Conservation (phyloP, 2,329 filamentous ascomycete genomes). For the Chaetomiaceae sp. region DNA sequence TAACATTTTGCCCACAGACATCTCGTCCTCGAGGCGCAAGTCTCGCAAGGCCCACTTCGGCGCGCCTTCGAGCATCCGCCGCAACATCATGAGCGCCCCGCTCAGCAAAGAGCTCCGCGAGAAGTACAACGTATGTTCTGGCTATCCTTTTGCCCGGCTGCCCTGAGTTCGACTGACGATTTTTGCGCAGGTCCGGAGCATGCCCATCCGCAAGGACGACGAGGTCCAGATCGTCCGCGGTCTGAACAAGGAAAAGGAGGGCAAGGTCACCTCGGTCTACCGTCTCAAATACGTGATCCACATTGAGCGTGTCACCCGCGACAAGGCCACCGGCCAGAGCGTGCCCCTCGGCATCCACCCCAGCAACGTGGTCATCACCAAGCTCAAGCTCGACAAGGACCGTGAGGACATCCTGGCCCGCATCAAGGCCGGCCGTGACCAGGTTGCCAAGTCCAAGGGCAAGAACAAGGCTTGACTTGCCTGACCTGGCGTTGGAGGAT, state of each 20-base stretch:
- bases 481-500: conserved; percentile 10
- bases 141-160: conserved; percentile 6
- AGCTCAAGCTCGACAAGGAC: conserved; percentile 98
- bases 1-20: conserved; percentile 40
- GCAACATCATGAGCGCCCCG: conserved; percentile 94
- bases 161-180: too few relatives aligned
- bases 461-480: conserved; percentile 39
- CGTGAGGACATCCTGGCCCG: conserved; percentile 83
- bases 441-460: conserved; percentile 66
- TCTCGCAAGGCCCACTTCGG: conserved; percentile 98
- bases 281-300: conserved; percentile 97
- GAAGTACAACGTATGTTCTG: conserved; percentile 85
- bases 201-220: conserved; percentile 97
- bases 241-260: conserved; percentile 94
- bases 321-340: conserved; percentile 96
- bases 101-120: conserved; percentile 96
- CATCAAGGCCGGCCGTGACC: conserved; percentile 75
- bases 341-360: conserved; percentile 92
- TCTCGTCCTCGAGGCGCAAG: conserved; percentile 91
- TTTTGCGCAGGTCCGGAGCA: conserved; percentile 70
- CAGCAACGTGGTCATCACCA: conserved; percentile 97
- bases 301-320: conserved; percentile 92
- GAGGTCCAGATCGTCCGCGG: conserved; percentile 91
- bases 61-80: conserved; percentile 89
- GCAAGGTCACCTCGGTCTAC: conserved; percentile 97